Base-by-base conservation (phyloP, 176 grass and related monocot genomes). In the Eremochloa ophiuroides region DNA sequence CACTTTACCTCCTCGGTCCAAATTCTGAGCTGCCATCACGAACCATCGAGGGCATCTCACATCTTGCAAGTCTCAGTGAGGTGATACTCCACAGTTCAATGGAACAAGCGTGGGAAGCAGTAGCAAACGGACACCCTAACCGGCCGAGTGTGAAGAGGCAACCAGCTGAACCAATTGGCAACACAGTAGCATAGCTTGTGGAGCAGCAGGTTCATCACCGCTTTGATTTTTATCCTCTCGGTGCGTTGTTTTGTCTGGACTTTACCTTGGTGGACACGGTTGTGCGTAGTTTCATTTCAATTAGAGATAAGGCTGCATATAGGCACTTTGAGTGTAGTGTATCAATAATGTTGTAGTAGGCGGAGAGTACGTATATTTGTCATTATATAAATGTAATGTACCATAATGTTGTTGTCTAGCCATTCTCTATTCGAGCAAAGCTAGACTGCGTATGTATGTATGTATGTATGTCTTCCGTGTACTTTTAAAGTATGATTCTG, bases 1-100 rank as follows among this genome's bases (percentile, higher is more conserved):
- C 46, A 46, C 63, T 80, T 51, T 17, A 80, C 44, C 63, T 80
- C 1, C 77, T 80, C 14, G 18, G 63, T 27, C 14, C n/a, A 55
- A 16, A 22, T 80, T 51, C 63, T 28, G 0, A 2, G 8, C 30
- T 14, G n/a, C 43, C 30, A 27, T 42, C 56, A 28, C 25, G 6
- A 39, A 20, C n/a, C 31, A 17, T 80, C 31, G 63, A 55, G 13
- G 77, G 77, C 43, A 67, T 80, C 9, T 69, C 63, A 27, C 64
- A 39, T 80, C 77, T 80, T 53, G 22, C 31, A 38, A 80, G 55
- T 12, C 62, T 80, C 44, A 80, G 33, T 67, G 77, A 80, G n/a
- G 77, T 80, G 46, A 68, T 80, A 18, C 77, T 69, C 31, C 44
- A 68, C 46, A 15, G 22, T 35, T 55, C 63, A 17, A 80, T 69